Evolutionary conservation across 352 stramenopile species (phyloP), one percentile per base, ranked within the genome.

Genomic region (Phytophthora podocarpi): DNA sequence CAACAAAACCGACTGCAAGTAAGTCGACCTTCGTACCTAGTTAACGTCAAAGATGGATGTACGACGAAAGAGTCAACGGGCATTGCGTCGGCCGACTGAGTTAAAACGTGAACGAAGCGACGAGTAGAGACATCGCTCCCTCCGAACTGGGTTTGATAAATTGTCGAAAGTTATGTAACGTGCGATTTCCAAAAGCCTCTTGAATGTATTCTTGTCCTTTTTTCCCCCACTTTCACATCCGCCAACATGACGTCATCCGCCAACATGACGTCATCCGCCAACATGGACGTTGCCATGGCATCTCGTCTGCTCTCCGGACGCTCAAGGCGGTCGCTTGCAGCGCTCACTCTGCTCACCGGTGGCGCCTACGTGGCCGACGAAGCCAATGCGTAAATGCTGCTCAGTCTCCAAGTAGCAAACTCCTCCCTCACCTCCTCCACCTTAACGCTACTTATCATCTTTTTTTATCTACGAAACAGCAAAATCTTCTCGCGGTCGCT

Each of bases 401-500:
- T 36, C 21, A 8, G 21, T 39, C 24, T n/a, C 4, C 10, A 13
- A 10, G 10, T 56, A 30, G 24, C 13, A 27, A n/a, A n/a, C n/a
- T n/a, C n/a, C n/a, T n/a, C n/a, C n/a, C n/a, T n/a, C n/a, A n/a
- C n/a, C n/a, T n/a, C n/a, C n/a, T n/a, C n/a, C n/a, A n/a, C n/a
- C n/a, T n/a, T n/a, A n/a, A n/a, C n/a, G n/a, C n/a, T n/a, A n/a
- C n/a, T n/a, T n/a, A n/a, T n/a, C n/a, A 31, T 40, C 34, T 27
- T 7, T 27, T 23, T 48, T 9, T 18, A 36, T 16, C 27, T 10
- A 36, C 20, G 42, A 10, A 26, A 16, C 47, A 93, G 81, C 27
- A 69, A 90, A 16, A 72, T 90, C 21, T 51, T 88, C 8, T 87
- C 82, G 8, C 82, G 82, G 12, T 93, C 82, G 26, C 39, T 74